Percentiles rank a stretch among this genome's conserved stretches.
phyloP scores from a whole-genome alignment of 2,329 filamentous ascomycete species.

The Pseudopithomyces maydicus region DNA sequence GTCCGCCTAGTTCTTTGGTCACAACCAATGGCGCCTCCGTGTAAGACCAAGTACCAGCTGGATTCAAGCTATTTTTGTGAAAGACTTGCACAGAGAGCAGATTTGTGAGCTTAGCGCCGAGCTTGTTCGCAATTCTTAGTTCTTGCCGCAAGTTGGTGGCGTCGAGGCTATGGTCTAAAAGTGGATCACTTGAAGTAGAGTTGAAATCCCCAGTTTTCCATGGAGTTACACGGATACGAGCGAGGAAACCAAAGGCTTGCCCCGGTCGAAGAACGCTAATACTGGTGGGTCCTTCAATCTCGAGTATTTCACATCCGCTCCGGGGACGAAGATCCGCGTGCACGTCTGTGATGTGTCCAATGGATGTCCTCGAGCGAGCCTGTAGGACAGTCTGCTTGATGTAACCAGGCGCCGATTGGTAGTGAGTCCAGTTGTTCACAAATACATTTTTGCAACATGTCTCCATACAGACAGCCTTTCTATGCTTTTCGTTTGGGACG shows the following conservation, averaged over 20 bases:
- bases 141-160: conserved; percentile 27
- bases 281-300: conserved; percentile 19
- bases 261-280: conserved; percentile 29
- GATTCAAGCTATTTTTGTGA: conserved; percentile 26
- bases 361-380: conserved; percentile 27
- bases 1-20: conserved; percentile 25
- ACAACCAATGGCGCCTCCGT: conserved; percentile 28
- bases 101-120: conserved; percentile 28
- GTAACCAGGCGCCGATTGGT: conserved; percentile 24
- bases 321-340: conserved; percentile 26
- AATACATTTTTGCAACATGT: conserved; percentile 33
- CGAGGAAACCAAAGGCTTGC: conserved; percentile 27
- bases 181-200: conserved; percentile 22
- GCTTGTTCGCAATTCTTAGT: conserved; percentile 18
- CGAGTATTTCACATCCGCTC: conserved; percentile 32
- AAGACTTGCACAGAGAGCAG: conserved; percentile 31
- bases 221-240: conserved; percentile 23
- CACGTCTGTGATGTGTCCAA: conserved; percentile 26
- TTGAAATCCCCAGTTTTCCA: conserved; percentile 21
- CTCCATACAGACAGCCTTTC: conserved; percentile 20
- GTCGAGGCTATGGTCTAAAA: conserved; percentile 28
- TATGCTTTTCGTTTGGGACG: conserved; percentile 13
- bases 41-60: conserved; percentile 27
- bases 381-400: conserved; percentile 33
- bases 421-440: conserved; percentile 30